These are phyloP conservation scores for Musa beccarii DNA, from an alignment of 176 grass and related monocot genomes.

Conservation along the genomic window DNA sequence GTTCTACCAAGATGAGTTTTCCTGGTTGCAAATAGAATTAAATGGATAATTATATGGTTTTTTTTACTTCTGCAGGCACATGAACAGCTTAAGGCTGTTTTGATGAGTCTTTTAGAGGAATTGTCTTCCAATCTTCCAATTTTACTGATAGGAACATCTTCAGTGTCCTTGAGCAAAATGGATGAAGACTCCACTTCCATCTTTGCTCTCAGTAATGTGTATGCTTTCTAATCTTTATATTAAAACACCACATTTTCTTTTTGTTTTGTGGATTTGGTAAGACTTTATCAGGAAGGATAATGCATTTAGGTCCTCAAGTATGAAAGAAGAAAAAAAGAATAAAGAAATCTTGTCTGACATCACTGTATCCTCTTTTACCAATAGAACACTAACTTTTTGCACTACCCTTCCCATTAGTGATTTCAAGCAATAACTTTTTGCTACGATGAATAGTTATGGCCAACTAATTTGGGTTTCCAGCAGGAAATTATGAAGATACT, in stretches of 20 bases:
- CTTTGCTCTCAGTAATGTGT: constrained; percentile 81
- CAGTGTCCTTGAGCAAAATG: constrained; percentile 50
- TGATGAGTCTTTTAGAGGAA: constrained; percentile 85
- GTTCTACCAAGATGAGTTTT: not conserved
- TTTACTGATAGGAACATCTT: constrained; percentile 81
- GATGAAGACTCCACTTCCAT: constrained; percentile 81
- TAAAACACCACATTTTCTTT: not conserved
- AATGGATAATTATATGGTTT: not conserved
- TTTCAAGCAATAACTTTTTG: too few species aligned
- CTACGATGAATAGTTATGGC: too few species aligned
- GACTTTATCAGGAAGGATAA: not conserved
- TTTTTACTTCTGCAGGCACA: constrained; percentile 60
- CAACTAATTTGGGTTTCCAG: too few species aligned
- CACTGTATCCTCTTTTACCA: too few species aligned
- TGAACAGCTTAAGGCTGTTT: constrained; percentile 81
- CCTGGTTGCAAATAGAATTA: not conserved
- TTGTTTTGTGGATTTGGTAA: not conserved
- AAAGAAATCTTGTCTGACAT: too few species aligned
- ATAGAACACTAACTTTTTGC: too few species aligned
- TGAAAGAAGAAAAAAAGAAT: too few species aligned
- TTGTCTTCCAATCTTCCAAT: constrained; percentile 87
- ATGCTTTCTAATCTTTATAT: constrained; percentile 27
- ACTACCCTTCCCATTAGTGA: too few species aligned
- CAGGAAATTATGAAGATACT: too few species aligned
- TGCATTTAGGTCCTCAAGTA: too few species aligned